A percentile compares a stretch with the other conserved stretches of the same genome.
These are phyloP conservation scores for Lasiosphaeria hispida DNA, from an alignment of 495 filamentous ascomycete species.

Conservation along the genomic window DNA sequence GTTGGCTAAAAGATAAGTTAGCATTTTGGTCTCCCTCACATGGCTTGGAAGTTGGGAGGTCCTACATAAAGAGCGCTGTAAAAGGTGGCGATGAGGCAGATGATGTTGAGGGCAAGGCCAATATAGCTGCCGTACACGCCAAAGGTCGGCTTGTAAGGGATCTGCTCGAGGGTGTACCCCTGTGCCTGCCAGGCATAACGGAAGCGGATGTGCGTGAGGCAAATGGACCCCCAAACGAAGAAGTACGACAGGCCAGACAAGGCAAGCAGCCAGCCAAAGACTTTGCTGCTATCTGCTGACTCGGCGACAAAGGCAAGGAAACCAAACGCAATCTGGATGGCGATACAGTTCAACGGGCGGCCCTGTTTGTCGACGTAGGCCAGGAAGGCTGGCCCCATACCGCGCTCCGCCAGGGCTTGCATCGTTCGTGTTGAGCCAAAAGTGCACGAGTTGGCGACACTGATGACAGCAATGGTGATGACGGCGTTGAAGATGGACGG, in stretches of 20 bases:
- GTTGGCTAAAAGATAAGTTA: constrained; percentile 41
- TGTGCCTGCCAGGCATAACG: constrained; percentile 22
- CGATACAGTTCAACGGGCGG: constrained; percentile 53
- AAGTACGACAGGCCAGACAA: constrained; percentile 64
- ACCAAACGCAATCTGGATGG: constrained; percentile 52
- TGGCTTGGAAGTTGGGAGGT: neutral
- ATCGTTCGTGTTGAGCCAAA: constrained; percentile 63
- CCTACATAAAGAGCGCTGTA: constrained; percentile 48
- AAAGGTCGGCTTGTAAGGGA: constrained; percentile 50
- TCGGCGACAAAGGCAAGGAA: constrained; percentile 37
- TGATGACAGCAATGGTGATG: constrained; percentile 59
- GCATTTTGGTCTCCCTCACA: too few species aligned
- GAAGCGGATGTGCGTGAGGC: constrained; percentile 11
- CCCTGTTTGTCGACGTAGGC: constrained; percentile 57
- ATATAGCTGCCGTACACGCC: constrained; percentile 63
- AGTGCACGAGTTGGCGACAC: constrained; percentile 62
- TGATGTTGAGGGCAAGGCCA: constrained; percentile 54
- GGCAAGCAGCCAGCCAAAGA: constrained; percentile 65
- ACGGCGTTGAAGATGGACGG: constrained; percentile 71
- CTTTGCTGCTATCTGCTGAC: constrained; percentile 22
- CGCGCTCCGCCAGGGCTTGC: constrained; percentile 55
- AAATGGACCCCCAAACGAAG: constrained; percentile 69
- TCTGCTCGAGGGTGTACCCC: constrained; percentile 50
- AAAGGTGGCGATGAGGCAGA: constrained; percentile 62
- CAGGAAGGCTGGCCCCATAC: constrained; percentile 58